These are phyloP conservation scores for Kazachstania psychrophila DNA, from an alignment of 805 yeast genomes.

Conservation along the genomic window DNA sequence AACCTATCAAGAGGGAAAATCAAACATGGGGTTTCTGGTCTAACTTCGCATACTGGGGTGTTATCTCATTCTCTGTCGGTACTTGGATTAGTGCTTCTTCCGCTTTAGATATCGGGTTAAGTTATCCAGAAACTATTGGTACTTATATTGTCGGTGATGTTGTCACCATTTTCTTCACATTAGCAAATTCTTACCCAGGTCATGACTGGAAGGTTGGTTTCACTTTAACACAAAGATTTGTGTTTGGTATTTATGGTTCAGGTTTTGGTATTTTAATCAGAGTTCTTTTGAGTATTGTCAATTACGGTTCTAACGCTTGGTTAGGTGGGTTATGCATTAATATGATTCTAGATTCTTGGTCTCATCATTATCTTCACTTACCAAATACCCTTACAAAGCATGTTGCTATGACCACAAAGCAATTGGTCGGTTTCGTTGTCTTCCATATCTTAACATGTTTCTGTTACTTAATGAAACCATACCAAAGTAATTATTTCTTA, in stretches of 20 bases:
- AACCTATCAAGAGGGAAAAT: slow-evolving; percentile 20
- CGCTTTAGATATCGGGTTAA: slow-evolving; percentile 36
- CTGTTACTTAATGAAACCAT: slow-evolving; percentile 36
- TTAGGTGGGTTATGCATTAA: slow-evolving; percentile 36
- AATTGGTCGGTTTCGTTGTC: slow-evolving; percentile 32
- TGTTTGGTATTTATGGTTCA: slow-evolving; percentile 40
- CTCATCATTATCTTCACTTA: slow-evolving; percentile 31
- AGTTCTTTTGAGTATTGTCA: slow-evolving; percentile 38
- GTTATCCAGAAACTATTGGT: slow-evolving; percentile 39
- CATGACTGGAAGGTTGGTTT: slow-evolving; percentile 41
- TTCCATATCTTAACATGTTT: slow-evolving; percentile 39
- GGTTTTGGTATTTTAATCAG: slow-evolving; percentile 34
- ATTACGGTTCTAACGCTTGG: slow-evolving; percentile 40
- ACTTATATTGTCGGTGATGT: slow-evolving; percentile 40
- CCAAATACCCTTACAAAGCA: slow-evolving; percentile 27
- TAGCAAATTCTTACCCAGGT: slow-evolving; percentile 42
- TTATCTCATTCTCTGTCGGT: slow-evolving; percentile 36
- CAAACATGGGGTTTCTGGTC: slow-evolving; percentile 35
- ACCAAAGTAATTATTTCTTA: slow-evolving; percentile 32
- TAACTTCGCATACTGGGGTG: slow-evolving; percentile 38
- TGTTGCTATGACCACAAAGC: slow-evolving; percentile 32
- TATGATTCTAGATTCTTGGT: slow-evolving; percentile 34
- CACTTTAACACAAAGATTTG: slow-evolving; percentile 38
- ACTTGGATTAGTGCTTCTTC: slow-evolving; percentile 41
- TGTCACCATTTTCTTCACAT: slow-evolving; percentile 35